Percentiles rank a stretch among this genome's conserved stretches.
Conservation (phyloP, 805 yeast species). For the Nematodospora valgi region DNA sequence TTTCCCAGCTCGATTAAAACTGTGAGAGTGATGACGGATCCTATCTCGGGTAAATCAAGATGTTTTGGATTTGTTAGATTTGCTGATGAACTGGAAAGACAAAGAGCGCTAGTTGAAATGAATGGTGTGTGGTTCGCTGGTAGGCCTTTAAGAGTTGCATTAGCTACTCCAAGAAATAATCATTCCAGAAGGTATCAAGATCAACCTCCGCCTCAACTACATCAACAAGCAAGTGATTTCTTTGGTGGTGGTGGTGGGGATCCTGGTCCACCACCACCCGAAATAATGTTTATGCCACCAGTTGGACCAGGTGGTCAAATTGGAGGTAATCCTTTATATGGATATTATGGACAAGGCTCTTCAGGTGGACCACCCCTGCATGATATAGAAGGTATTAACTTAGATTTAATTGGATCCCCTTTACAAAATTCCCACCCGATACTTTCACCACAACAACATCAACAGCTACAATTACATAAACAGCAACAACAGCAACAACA, state of each 20-base stretch:
- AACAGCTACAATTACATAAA: not conserved
- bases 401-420: not conserved
- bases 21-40: conserved; percentile 84
- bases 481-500: conserved; percentile 5
- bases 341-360: not conserved
- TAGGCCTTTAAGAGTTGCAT: conserved; percentile 69
- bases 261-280: conserved; percentile 2
- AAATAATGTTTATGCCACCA: conserved; percentile 9
- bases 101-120: conserved; percentile 68
- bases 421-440: not conserved
- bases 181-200: conserved; percentile 3
- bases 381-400: not conserved
- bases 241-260: not conserved
- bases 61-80: conserved; percentile 82
- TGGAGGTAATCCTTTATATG: conserved; percentile 1
- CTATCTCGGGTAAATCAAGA: conserved; percentile 70
- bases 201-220: not conserved
- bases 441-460: not conserved
- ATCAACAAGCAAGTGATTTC: not conserved
- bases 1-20: conserved; percentile 67
- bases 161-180: conserved; percentile 65
- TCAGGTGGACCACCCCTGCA: not conserved
- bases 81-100: conserved; percentile 65
- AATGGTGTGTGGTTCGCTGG: conserved; percentile 81
- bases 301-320: conserved; percentile 7